These are phyloP conservation scores for Phytopythium aichiense DNA, from an alignment of 352 stramenopile genomes.

Conservation along the genomic window DNA sequence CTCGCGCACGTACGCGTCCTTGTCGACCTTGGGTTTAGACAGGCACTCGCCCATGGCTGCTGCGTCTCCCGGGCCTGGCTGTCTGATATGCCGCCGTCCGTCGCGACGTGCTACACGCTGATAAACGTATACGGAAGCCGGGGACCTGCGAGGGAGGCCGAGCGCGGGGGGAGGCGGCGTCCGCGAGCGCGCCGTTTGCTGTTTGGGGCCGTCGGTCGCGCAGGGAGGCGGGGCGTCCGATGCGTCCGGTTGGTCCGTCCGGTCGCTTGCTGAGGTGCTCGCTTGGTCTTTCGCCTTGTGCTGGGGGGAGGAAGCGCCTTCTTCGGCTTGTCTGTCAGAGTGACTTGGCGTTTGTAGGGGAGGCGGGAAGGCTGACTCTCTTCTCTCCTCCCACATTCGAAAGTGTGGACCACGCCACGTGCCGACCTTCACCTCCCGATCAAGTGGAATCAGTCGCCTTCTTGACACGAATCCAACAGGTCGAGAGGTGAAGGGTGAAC, in stretches of 20 bases:
- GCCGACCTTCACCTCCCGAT: not conserved
- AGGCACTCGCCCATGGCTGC: conserved; percentile 5
- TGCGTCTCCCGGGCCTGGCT: not conserved
- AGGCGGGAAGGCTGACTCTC: conserved; percentile 1
- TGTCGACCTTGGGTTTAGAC: conserved; percentile 1
- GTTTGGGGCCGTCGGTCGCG: not conserved
- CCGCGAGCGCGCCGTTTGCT: not conserved
- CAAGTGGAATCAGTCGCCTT: not conserved
- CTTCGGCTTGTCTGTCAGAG: not conserved
- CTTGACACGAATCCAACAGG: too few relatives aligned
- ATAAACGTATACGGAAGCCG: not conserved
- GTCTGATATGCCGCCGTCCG: conserved; percentile 1
- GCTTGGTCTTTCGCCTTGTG: not conserved
- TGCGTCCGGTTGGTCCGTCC: not conserved
- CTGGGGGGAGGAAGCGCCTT: not conserved
- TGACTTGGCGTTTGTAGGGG: not conserved
- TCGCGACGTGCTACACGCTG: not conserved
- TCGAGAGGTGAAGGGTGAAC: not conserved
- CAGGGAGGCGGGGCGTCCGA: too few relatives aligned
- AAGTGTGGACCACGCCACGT: conserved; percentile 4
- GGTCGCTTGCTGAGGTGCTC: not conserved
- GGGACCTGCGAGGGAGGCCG: not conserved
- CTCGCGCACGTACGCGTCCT: conserved; percentile 2
- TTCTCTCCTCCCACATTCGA: not conserved
- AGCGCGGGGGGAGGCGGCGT: not conserved